These are phyloP conservation scores for Cryptococcus hybrid DNA, from an alignment of 1,284 basidiomycete species.

Conservation along the genomic window DNA sequence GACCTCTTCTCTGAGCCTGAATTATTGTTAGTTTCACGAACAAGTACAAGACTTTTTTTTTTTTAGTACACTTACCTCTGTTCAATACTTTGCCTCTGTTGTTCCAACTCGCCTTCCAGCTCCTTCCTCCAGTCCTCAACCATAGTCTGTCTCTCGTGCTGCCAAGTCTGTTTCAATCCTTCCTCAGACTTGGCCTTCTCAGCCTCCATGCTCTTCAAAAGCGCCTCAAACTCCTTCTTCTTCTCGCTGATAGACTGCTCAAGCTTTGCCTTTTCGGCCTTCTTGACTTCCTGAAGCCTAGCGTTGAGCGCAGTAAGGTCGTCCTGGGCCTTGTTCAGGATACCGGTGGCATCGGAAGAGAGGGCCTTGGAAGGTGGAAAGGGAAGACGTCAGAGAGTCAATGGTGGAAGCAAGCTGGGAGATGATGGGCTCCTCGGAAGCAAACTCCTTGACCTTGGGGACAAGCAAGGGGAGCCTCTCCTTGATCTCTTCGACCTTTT, in stretches of 20 bases:
- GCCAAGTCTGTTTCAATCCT: constrained; percentile 78
- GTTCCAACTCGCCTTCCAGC: constrained; percentile 79
- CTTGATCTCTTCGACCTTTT: constrained; percentile 15
- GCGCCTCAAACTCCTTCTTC: constrained; percentile 75
- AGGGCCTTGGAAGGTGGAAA: constrained; percentile 63
- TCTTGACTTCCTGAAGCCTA: constrained; percentile 76
- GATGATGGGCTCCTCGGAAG: constrained; percentile 81
- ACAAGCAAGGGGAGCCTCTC: constrained; percentile 72
- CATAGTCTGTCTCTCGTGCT: constrained; percentile 73
- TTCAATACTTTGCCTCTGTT: constrained; percentile 91
- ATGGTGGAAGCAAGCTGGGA: constrained; percentile 90
- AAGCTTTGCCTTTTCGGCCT: constrained; percentile 72
- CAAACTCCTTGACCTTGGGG: constrained; percentile 72
- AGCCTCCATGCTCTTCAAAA: constrained; percentile 79
- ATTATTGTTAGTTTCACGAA: not conserved
- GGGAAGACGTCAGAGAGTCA: constrained; percentile 82
- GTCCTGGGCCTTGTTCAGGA: constrained; percentile 62
- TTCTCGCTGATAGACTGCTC: constrained; percentile 79
- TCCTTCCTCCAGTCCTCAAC: constrained; percentile 80
- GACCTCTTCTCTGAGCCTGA: constrained; percentile 88
- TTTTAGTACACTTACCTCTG: constrained; percentile 62
- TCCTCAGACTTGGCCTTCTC: constrained; percentile 83
- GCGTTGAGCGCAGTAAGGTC: constrained; percentile 78
- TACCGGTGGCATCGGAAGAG: constrained; percentile 60
- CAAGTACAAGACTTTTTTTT: constrained; percentile 6